phyloP scores from a whole-genome alignment of 2,329 filamentous ascomycete species.

The Kalmusia sp. region DNA sequence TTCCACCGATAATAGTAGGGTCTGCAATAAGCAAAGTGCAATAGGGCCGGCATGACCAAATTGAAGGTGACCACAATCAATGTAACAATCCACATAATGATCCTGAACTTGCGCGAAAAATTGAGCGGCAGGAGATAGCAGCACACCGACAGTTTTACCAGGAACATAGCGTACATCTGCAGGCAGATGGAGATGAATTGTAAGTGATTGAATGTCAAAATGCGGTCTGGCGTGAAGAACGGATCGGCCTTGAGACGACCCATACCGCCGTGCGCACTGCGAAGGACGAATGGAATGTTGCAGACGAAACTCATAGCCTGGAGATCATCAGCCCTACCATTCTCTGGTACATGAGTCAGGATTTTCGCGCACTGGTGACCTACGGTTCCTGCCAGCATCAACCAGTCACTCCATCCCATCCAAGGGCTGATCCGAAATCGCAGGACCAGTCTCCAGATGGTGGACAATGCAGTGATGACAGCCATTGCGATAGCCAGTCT shows the following conservation, averaged over 20 bases:
- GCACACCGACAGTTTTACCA: slow-evolving; percentile 22
- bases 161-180: slow-evolving; percentile 23
- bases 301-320: slow-evolving; percentile 5
- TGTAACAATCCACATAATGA: slow-evolving; percentile 16
- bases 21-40: slow-evolving; percentile 11
- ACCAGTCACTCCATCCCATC: slow-evolving; percentile 11
- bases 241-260: slow-evolving; percentile 20
- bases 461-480: not conserved
- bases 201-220: slow-evolving; percentile 6
- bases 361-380: not conserved
- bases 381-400: slow-evolving; percentile 18
- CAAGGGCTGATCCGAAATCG: slow-evolving; percentile 7
- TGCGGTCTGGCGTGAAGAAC: slow-evolving; percentile 10
- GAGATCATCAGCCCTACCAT: not conserved
- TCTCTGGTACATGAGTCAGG: not conserved
- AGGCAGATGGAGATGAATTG: slow-evolving; percentile 14
- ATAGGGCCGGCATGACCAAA: slow-evolving; percentile 9
- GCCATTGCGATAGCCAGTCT: slow-evolving; percentile 13
- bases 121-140: slow-evolving; percentile 21
- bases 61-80: slow-evolving; percentile 14
- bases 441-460: slow-evolving; percentile 10
- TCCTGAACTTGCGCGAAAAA: slow-evolving; percentile 17
- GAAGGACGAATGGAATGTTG: slow-evolving; percentile 8
- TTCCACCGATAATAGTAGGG: slow-evolving; percentile 13
- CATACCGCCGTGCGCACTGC: slow-evolving; percentile 8